Conservation (phyloP, 164 flowering plant species). For the Vitis cinerea region DNA sequence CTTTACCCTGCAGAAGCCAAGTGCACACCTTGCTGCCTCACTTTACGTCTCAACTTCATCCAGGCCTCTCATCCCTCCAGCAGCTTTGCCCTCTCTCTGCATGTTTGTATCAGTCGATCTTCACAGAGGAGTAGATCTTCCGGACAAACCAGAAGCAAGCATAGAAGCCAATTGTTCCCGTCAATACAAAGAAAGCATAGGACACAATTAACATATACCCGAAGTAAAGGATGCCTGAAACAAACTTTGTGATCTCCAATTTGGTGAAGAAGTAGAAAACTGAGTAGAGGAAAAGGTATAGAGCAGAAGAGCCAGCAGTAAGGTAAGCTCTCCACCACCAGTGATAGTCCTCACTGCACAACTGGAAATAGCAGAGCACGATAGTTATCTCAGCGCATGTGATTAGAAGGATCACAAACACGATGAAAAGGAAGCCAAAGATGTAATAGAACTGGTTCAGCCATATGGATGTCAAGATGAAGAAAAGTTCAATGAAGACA, state of each 20-base stretch:
- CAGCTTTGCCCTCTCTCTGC: background rate
- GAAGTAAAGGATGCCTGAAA: constrained; percentile 78
- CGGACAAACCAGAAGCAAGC: constrained; percentile 88
- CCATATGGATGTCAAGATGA: constrained; percentile 76
- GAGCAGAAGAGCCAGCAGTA: constrained; percentile 85
- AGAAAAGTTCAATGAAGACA: constrained; percentile 78
- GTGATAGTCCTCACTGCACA: constrained; percentile 83
- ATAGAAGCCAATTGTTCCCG: constrained; percentile 82
- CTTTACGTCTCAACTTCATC: background rate
- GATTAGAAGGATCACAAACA: constrained; percentile 75
- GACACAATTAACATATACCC: constrained; percentile 78
- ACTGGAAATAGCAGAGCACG: constrained; percentile 88
- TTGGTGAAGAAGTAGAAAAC: constrained; percentile 80
- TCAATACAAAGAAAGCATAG: constrained; percentile 81
- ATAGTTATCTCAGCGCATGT: constrained; percentile 85
- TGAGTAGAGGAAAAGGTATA: constrained; percentile 81
- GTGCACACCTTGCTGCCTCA: background rate
- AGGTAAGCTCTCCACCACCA: constrained; percentile 96
- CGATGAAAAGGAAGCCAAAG: constrained; percentile 89
- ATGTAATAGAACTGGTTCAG: constrained; percentile 92
- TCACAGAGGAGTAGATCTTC: constrained; percentile 81
- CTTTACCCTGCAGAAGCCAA: background rate
- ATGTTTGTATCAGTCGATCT: constrained; percentile 35
- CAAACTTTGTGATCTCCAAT: constrained; percentile 73
- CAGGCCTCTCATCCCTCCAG: background rate